Base-by-base conservation (phyloP, 2,329 filamentous ascomycete genomes). In the Aspergillus texensis region DNA sequence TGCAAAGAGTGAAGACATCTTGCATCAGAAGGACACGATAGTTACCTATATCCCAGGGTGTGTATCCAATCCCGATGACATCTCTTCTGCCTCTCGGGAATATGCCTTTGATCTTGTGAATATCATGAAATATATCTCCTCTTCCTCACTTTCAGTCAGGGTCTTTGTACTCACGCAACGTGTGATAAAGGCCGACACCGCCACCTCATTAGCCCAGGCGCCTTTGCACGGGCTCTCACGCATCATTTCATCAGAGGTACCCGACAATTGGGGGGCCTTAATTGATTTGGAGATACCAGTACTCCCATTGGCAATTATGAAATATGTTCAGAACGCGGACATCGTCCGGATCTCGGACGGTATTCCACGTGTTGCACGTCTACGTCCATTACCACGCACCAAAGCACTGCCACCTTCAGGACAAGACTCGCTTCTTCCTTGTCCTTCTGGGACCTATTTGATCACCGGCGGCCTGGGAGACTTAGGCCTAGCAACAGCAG, bases 391-490 rank as follows among this genome's bases (percentile, higher is more conserved):
- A 56, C 14, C 63, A 32, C 45, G 26, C 24, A 24, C 61, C 4
- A 50, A 52, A 4, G 21, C n/a, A 4, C 36, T 24, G 3, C 48
- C 26, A 2, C 24, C 36, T 32, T 24, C 16, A 11, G 19, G 26
- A 11, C 58, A 30, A 0, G 14, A 41, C 11, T 24, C 36, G n/a
- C 56, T 58, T 5, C 57, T 65, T 4, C 60, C 67, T 14, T 60
- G 59, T 1, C 60, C 66, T 8, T 54, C 63, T 2, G 79, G 80
- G 2, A 81, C 80, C 0, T 83, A 83, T 62, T 34, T 82, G 21
- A 75, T 83, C 30, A 80, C 80, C 16, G 79, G 80, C 48, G 79
- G 79, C 1, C 69, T 81, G 16, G 79, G 80, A 1, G 75, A 73
- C 12, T 72, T 83, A 2, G 81, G 80, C 1, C 72, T 82, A 4